A percentile compares a stretch with the other conserved stretches of the same genome.
These are phyloP conservation scores for Boletus mariae DNA, from an alignment of 1,284 basidiomycete species.

Conservation along the genomic window DNA sequence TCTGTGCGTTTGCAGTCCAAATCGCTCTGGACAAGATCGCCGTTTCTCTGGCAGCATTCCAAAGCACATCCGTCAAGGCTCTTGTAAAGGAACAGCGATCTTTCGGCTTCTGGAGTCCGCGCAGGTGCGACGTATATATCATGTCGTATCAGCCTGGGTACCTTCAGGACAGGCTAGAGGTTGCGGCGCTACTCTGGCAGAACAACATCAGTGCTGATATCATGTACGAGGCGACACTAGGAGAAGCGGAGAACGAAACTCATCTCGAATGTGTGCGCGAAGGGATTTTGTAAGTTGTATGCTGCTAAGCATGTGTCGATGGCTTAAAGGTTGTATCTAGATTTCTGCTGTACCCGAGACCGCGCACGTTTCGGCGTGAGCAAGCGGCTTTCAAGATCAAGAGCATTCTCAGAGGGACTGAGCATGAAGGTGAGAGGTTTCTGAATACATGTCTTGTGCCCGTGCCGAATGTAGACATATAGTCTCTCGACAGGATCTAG, in stretches of 20 bases:
- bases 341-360: slow-evolving; percentile 68
- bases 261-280: slow-evolving; percentile 68
- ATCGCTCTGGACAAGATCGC: slow-evolving; percentile 81
- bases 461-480: slow-evolving; percentile 1
- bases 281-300: slow-evolving; percentile 64
- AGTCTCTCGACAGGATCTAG: slow-evolving; percentile 70
- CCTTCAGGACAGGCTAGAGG: slow-evolving; percentile 73
- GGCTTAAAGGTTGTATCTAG: slow-evolving; percentile 35
- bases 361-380: slow-evolving; percentile 54
- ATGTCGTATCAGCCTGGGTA: slow-evolving; percentile 76
- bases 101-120: slow-evolving; percentile 84
- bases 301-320: not conserved
- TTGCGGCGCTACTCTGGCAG: slow-evolving; percentile 76
- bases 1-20: slow-evolving; percentile 73
- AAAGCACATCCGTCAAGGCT: slow-evolving; percentile 65
- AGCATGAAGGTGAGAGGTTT: slow-evolving; percentile 57
- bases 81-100: slow-evolving; percentile 76
- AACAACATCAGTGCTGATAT: slow-evolving; percentile 82
- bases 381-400: slow-evolving; percentile 75
- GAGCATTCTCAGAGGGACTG: slow-evolving; percentile 71
- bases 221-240: slow-evolving; percentile 75
- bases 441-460: not conserved
- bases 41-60: slow-evolving; percentile 64
- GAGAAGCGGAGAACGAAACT: slow-evolving; percentile 58
- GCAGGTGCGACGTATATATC: slow-evolving; percentile 82